Percentiles rank a stretch among this genome's conserved stretches.
Evolutionary conservation across 257 asterid genomes (phyloP).

Genomic region (Dorcoceras hygrometricum): DNA sequence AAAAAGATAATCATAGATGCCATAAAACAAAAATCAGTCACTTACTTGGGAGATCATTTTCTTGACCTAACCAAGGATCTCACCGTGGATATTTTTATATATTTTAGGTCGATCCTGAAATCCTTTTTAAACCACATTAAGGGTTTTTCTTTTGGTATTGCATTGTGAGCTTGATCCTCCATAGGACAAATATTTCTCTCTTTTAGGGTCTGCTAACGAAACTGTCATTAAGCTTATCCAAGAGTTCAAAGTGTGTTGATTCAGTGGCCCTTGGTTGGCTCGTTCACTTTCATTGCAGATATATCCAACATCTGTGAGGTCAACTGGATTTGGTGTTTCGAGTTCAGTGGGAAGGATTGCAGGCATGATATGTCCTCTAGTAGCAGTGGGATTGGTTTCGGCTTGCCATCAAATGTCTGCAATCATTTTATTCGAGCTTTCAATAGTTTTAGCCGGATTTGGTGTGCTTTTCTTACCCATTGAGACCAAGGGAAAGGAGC

Average conservation of each 20-base stretch:
- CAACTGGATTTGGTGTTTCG: conserved; percentile 72
- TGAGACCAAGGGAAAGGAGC: conserved; percentile 62
- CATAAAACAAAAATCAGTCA: too few species aligned
- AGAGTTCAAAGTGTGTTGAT: not conserved
- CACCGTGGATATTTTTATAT: too few species aligned
- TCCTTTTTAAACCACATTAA: too few species aligned
- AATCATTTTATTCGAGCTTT: conserved; percentile 48
- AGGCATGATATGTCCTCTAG: conserved; percentile 77
- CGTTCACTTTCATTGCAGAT: conserved; percentile 36
- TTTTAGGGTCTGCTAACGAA: not conserved
- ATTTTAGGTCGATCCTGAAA: too few species aligned
- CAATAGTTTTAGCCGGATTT: conserved; percentile 45
- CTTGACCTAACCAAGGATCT: too few species aligned
- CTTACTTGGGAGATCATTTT: too few species aligned
- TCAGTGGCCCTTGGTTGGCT: not conserved
- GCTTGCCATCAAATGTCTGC: conserved; percentile 70
- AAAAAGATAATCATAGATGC: too few species aligned
- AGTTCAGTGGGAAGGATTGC: conserved; percentile 72
- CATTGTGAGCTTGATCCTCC: not conserved
- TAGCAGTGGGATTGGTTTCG: conserved; percentile 65
- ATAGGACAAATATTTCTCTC: not conserved
- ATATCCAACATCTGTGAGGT: conserved; percentile 77
- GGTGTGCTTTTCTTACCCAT: conserved; percentile 54
- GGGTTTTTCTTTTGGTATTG: not conserved
- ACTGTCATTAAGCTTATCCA: not conserved